Evolutionary conservation across 78 protist genomes (phyloP).

Genomic region (Guillardia theta): DNA sequence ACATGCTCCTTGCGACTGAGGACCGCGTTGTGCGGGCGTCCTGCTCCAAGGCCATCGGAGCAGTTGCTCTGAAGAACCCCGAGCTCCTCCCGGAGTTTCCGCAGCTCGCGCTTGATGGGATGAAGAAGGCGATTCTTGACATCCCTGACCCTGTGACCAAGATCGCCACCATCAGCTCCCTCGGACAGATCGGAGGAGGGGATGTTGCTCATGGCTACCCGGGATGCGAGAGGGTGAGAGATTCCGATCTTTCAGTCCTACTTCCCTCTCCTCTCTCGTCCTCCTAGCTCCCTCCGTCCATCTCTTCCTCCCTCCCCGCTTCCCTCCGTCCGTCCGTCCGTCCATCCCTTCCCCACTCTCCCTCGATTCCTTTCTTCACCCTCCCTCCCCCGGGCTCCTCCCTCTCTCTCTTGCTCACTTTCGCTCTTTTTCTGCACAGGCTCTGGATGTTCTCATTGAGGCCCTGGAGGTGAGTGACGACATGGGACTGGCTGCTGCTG

Average conservation of each 20-base stretch:
- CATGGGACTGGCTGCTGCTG: conserved; percentile 18
- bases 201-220: not conserved
- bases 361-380: too few species aligned
- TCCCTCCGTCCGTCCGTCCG: too few species aligned
- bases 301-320: too few species aligned
- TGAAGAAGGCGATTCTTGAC: conserved; percentile 25
- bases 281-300: too few species aligned
- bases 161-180: not conserved
- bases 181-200: conserved; percentile 11
- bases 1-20: not conserved
- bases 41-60: not conserved
- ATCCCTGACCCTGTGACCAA: conserved; percentile 23
- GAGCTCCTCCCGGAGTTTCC: conserved; percentile 13
- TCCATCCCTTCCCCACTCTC: too few species aligned
- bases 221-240: conserved; percentile 13
- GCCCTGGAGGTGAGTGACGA: not conserved
- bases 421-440: too few species aligned
- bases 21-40: not conserved
- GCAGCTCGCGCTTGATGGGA: conserved; percentile 8
- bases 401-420: too few species aligned
- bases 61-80: not conserved
- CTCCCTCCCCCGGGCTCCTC: too few species aligned
- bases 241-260: too few species aligned
- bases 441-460: not conserved
- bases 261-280: too few species aligned